Evolutionary conservation across 2,329 filamentous ascomycete species (phyloP), one percentile per base, ranked within the genome.

Genomic region (Fusarium sp.): DNA sequence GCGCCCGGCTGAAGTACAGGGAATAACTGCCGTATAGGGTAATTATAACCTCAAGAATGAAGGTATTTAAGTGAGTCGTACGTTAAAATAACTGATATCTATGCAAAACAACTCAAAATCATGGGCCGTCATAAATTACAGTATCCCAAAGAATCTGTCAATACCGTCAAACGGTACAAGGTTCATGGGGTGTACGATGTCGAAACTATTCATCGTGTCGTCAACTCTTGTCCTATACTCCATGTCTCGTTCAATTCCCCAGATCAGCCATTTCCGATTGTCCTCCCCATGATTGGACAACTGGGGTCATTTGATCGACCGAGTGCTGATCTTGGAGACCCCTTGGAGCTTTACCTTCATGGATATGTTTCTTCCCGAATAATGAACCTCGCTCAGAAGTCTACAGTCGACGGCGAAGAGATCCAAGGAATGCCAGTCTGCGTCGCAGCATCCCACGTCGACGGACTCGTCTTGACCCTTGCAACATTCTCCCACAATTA

Each of bases 201-300:
- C 31, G 83, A 88, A 51, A 87, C 89, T 12, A 92, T 97, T 73
- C 92, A 97, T 78, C 78, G 80, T 54, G 91, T 97, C 75, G 84
- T 97, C 78, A 94, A 95, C 79, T 84, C 84, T n/a, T 87, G 88
- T n/a, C 89, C 88, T 23, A 86, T 97, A 46, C 84, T 96, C 19
- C 90, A 97, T 80, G 89, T 97, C 70, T 93, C 93, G 58, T 97
- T 97, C 84, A 88, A 86, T 50, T 80, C 85, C 7, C 82, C 86
- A 0, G 80, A 84, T 44, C 87, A 89, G 45, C 90, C 91, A 1
- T 96, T 94, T 74, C 93, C 93, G 2, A 87, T 89, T 44, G 89
- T 91, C 51, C 84, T 97, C 2, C 93, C 93, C 51, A 96, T 97
- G 93, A 93, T 97, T 73, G 93, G 93, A 45, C 89, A 92, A 71